A percentile compares a stretch with the other conserved stretches of the same genome.
Conservation (phyloP, 805 yeast species). For the Diddensiella santjacobensis region DNA sequence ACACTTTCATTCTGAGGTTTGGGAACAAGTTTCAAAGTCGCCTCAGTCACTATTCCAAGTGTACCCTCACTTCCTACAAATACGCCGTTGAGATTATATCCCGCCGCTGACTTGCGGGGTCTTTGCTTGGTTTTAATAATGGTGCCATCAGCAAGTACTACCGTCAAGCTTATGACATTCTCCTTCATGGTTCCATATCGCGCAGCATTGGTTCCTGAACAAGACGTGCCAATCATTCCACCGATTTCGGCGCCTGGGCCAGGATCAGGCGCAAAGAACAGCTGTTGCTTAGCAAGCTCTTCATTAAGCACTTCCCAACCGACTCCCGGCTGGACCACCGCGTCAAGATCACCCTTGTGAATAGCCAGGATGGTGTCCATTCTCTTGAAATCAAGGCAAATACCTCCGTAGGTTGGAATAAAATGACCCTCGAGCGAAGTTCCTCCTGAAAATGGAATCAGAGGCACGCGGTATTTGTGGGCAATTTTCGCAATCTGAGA, state of each 20-base stretch:
- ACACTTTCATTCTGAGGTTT: slow-evolving; percentile 46
- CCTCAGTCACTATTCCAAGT: slow-evolving; percentile 51
- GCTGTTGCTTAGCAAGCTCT: slow-evolving; percentile 46
- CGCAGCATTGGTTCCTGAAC: slow-evolving; percentile 81
- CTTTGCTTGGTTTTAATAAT: slow-evolving; percentile 68
- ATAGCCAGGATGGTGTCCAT: slow-evolving; percentile 59
- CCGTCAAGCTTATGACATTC: slow-evolving; percentile 68
- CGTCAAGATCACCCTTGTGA: slow-evolving; percentile 69
- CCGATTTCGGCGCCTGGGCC: slow-evolving; percentile 88
- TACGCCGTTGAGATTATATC: slow-evolving; percentile 73
- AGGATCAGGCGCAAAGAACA: slow-evolving; percentile 82
- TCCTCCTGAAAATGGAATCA: slow-evolving; percentile 76
- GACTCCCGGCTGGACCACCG: slow-evolving; percentile 76
- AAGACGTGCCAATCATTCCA: slow-evolving; percentile 80
- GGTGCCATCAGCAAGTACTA: slow-evolving; percentile 83
- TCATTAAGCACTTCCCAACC: slow-evolving; percentile 79
- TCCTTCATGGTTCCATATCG: slow-evolving; percentile 84
- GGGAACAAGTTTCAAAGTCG: slow-evolving; percentile 44
- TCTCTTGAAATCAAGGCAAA: slow-evolving; percentile 57
- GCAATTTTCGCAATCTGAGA: slow-evolving; percentile 58
- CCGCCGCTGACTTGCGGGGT: slow-evolving; percentile 79
- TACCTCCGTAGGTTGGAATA: slow-evolving; percentile 66
- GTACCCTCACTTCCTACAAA: slow-evolving; percentile 85
- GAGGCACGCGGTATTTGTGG: slow-evolving; percentile 60
- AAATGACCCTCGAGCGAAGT: slow-evolving; percentile 83